phyloP scores from a whole-genome alignment of 441 rosid species.

The Croton laevigatus region DNA sequence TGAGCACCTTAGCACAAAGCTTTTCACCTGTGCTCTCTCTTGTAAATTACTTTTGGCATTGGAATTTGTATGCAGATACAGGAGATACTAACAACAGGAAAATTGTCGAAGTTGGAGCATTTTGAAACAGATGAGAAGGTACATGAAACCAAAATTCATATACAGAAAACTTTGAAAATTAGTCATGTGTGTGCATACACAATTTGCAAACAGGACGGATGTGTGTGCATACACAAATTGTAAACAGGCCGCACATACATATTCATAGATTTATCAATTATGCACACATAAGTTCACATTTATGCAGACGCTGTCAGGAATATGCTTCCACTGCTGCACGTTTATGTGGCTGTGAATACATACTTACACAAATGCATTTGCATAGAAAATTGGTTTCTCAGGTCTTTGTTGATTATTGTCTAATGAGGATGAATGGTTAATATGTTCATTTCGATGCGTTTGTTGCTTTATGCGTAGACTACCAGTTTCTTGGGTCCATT shows the following conservation, averaged over 20 bases:
- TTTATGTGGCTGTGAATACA: no score
- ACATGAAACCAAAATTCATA: neutral
- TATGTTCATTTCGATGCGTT: no score
- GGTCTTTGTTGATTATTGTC: no score
- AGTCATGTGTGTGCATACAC: no score
- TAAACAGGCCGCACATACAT: neutral
- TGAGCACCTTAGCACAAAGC: neutral
- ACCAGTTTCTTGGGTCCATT: neutral
- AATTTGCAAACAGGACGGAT: neutral
- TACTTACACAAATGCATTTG: no score
- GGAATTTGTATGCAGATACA: conserved; percentile 62
- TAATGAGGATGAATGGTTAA: no score
- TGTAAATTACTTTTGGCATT: conserved; percentile 13
- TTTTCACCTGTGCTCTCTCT: neutral
- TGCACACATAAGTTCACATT: neutral
- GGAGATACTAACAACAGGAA: conserved; percentile 86
- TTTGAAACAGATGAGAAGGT: conserved; percentile 97
- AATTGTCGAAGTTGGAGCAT: conserved; percentile 87
- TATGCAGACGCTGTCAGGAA: neutral
- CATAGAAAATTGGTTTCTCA: no score
- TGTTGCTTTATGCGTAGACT: neutral
- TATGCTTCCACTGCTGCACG: neutral
- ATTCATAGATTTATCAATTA: neutral
- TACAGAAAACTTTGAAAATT: no score
- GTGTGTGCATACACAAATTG: neutral